phyloP scores from a whole-genome alignment of 2,329 filamentous ascomycete genomes.

The Sarocladiaceae sp. region DNA sequence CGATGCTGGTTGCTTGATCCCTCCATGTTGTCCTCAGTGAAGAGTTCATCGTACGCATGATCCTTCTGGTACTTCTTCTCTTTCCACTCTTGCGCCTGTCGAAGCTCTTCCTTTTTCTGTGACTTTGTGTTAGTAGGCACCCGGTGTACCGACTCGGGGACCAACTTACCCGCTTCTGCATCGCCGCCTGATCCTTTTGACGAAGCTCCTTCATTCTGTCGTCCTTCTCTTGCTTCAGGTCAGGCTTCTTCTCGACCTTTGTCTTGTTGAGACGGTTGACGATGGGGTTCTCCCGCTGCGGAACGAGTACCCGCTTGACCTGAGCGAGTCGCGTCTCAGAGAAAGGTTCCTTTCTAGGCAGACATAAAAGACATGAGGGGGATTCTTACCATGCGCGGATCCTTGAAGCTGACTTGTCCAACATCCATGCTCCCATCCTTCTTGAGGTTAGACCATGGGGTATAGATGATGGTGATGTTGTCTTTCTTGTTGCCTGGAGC shows the following conservation, averaged over 20 bases:
- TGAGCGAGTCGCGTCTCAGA: constrained; percentile 22
- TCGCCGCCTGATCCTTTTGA: constrained; percentile 60
- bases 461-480: constrained; percentile 94
- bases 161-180: constrained; percentile 52
- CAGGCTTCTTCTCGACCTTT: constrained; percentile 78
- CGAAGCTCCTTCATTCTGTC: constrained; percentile 66
- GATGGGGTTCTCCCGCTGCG: constrained; percentile 77
- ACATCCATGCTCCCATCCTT: constrained; percentile 95
- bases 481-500: constrained; percentile 89
- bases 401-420: constrained; percentile 92
- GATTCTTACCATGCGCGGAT: constrained; percentile 62
- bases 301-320: constrained; percentile 77
- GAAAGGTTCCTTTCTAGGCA: not conserved
- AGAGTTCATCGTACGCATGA: constrained; percentile 94
- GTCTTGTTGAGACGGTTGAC: constrained; percentile 99
- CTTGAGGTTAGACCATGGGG: constrained; percentile 91
- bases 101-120: constrained; percentile 71
- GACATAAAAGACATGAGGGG: not conserved
- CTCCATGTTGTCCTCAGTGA: constrained; percentile 75
- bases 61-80: constrained; percentile 92
- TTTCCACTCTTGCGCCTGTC: constrained; percentile 70
- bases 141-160: not conserved
- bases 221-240: constrained; percentile 76
- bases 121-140: not conserved
- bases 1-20: constrained; percentile 80